Conservation (phyloP, 192 early-diverging fungal species). For the Coemansia sp. region DNA sequence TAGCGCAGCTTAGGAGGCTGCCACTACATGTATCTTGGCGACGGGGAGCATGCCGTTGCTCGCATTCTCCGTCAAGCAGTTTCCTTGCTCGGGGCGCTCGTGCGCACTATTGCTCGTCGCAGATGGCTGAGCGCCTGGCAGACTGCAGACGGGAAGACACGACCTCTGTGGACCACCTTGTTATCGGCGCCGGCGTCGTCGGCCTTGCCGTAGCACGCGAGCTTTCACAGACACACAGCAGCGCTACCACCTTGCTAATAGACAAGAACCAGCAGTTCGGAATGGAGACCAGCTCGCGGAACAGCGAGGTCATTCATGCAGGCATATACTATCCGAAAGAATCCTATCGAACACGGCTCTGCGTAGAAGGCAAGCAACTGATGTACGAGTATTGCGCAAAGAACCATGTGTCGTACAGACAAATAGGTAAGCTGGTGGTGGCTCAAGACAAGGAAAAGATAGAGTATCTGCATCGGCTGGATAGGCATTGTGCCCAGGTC, state of each 20-base stretch:
- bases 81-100: background rate
- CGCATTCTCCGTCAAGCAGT: background rate
- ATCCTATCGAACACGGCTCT: conserved; percentile 75
- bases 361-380: conserved; percentile 72
- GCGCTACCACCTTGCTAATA: conserved; percentile 61
- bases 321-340: conserved; percentile 80
- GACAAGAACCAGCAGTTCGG: conserved; percentile 69
- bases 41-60: no score
- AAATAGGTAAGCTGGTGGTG: conserved; percentile 81
- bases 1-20: background rate
- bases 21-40: background rate
- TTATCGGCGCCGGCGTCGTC: conserved; percentile 81
- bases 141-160: conserved; percentile 18
- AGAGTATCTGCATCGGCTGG: conserved; percentile 58
- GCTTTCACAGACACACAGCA: conserved; percentile 43
- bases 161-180: conserved; percentile 64
- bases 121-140: conserved; percentile 16
- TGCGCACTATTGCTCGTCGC: background rate
- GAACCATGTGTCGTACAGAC: conserved; percentile 57
- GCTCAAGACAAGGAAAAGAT: conserved; percentile 59
- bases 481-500: conserved; percentile 58
- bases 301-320: conserved; percentile 89
- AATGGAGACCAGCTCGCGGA: conserved; percentile 80
- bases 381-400: conserved; percentile 66
- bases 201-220: conserved; percentile 75